Conservation (phyloP, 2,329 filamentous ascomycete species). For the Zarea fungicola region DNA sequence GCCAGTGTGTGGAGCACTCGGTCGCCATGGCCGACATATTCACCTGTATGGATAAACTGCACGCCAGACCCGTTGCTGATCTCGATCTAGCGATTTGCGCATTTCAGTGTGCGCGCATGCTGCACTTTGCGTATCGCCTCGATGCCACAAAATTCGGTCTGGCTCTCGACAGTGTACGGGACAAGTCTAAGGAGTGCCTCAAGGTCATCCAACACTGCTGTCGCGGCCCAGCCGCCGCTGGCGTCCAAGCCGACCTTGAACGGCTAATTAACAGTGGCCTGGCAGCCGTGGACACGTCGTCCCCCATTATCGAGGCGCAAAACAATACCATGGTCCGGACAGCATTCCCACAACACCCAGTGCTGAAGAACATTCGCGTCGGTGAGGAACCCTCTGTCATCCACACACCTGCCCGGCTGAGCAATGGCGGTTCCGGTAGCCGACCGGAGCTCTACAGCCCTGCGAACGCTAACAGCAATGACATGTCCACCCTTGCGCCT, state of each 20-base stretch:
- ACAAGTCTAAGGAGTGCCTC: slow-evolving; percentile 47
- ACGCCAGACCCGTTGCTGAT: slow-evolving; percentile 48
- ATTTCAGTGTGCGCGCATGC: slow-evolving; percentile 49
- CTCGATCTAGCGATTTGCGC: slow-evolving; percentile 51
- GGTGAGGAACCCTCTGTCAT: slow-evolving; percentile 15
- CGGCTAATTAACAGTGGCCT: slow-evolving; percentile 45
- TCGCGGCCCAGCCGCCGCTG: slow-evolving; percentile 44
- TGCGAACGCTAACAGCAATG: too few species aligned
- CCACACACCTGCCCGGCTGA: slow-evolving; percentile 5
- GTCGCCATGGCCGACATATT: slow-evolving; percentile 53
- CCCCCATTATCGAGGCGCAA: slow-evolving; percentile 14
- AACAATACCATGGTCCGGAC: background rate
- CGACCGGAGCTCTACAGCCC: slow-evolving; percentile 22
- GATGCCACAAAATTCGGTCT: slow-evolving; percentile 39
- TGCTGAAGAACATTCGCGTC: slow-evolving; percentile 12
- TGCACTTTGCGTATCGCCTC: slow-evolving; percentile 46
- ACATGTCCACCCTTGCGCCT: slow-evolving; percentile 13
- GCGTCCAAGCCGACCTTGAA: slow-evolving; percentile 44
- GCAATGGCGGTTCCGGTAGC: background rate
- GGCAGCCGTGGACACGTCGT: slow-evolving; percentile 16
- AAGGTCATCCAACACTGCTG: slow-evolving; percentile 47
- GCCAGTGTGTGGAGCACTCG: slow-evolving; percentile 49
- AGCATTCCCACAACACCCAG: slow-evolving; percentile 10
- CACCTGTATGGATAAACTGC: slow-evolving; percentile 44
- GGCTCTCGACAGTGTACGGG: slow-evolving; percentile 40